These are phyloP conservation scores for Byssothecium circinans DNA, from an alignment of 2,329 filamentous ascomycete genomes.

Conservation along the genomic window DNA sequence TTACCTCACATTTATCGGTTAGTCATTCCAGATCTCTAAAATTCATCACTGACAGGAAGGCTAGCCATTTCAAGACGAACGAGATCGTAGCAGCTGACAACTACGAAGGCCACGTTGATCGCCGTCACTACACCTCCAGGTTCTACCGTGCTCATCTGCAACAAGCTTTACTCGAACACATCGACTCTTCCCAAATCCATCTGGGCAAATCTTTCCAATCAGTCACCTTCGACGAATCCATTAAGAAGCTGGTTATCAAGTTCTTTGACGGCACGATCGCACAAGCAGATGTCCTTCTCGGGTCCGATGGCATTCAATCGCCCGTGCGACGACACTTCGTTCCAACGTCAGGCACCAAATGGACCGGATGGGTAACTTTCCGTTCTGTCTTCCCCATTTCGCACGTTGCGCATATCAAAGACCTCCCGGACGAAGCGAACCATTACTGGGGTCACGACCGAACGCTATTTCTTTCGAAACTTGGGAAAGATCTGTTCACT, in stretches of 20 bases:
- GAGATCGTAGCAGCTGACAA: conserved; percentile 39
- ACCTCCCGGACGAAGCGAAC: conserved; percentile 40
- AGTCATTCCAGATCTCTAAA: background rate
- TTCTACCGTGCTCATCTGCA: conserved; percentile 44
- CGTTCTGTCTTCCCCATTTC: conserved; percentile 41
- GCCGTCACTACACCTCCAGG: conserved; percentile 39
- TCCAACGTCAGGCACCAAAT: conserved; percentile 33
- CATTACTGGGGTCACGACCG: conserved; percentile 41
- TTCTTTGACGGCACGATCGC: conserved; percentile 36
- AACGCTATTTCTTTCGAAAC: conserved; percentile 36
- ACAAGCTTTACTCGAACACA: conserved; percentile 33
- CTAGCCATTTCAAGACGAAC: conserved; percentile 42
- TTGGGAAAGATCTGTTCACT: conserved; percentile 31
- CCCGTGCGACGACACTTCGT: conserved; percentile 31
- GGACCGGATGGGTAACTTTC: conserved; percentile 45
- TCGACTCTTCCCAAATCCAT: conserved; percentile 35
- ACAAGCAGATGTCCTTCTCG: conserved; percentile 37
- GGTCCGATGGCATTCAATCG: conserved; percentile 45
- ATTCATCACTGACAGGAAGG: background rate
- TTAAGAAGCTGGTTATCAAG: conserved; percentile 22
- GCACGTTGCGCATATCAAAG: conserved; percentile 34
- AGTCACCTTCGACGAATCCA: conserved; percentile 6
- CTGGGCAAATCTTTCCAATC: conserved; percentile 30
- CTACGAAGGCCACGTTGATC: conserved; percentile 32
- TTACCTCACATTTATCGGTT: conserved; percentile 43